Conservation (phyloP, 371 early-diverging fungal genomes). For the Mucor racemosus region DNA sequence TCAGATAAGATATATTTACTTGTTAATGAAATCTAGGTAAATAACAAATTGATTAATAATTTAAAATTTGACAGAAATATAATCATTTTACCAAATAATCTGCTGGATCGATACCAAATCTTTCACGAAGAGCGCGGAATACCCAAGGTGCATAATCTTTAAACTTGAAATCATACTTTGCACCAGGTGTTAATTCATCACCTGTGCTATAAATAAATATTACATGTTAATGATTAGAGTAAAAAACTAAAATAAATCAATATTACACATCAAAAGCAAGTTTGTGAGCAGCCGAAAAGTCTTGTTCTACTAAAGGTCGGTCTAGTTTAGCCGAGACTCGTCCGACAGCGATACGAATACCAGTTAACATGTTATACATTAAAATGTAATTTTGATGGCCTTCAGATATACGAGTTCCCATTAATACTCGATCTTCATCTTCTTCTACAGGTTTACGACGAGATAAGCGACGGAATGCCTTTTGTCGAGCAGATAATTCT, state of each 20-base stretch:
- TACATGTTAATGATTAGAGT: background rate
- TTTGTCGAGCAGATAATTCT: conserved; percentile 34
- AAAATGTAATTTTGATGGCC: conserved; percentile 73
- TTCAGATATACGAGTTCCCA: conserved; percentile 65
- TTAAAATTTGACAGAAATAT: background rate
- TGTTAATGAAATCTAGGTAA: conserved; percentile 84
- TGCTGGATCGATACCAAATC: conserved; percentile 83
- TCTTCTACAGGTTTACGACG: conserved; percentile 17
- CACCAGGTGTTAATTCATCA: conserved; percentile 87
- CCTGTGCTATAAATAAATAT: conserved; percentile 69
- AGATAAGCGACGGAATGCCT: conserved; percentile 40
- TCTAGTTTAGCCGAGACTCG: conserved; percentile 84
- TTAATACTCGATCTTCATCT: conserved; percentile 51
- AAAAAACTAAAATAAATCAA: conserved; percentile 2
- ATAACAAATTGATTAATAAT: background rate
- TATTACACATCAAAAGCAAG: conserved; percentile 86
- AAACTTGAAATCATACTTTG: too few relatives aligned
- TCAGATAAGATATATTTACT: conserved; percentile 96
- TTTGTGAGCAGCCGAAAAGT: conserved; percentile 87
- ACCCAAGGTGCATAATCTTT: too few relatives aligned
- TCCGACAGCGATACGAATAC: conserved; percentile 73
- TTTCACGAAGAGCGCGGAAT: conserved; percentile 83
- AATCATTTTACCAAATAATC: conserved; percentile 80
- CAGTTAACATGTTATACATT: conserved; percentile 97
- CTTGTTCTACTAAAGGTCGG: conserved; percentile 68